Conservation (phyloP, 1,284 basidiomycete genomes). For the Cystobasidium slooffiae region DNA sequence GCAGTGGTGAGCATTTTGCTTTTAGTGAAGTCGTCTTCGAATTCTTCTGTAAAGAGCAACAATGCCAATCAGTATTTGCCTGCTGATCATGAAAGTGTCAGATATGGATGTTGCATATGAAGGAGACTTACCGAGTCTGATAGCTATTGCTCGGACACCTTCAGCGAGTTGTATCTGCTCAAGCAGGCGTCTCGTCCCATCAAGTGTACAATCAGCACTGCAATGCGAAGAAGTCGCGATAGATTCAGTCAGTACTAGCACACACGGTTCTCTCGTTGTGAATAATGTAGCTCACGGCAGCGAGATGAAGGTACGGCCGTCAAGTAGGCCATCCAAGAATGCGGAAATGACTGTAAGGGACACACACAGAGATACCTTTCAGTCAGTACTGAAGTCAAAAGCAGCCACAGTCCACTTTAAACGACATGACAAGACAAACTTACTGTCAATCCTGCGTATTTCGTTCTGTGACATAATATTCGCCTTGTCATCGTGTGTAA, state of each 20-base stretch:
- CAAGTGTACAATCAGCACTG: slow-evolving; percentile 8
- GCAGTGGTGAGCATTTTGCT: neutral
- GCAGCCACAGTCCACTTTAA: neutral
- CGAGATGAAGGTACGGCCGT: slow-evolving; percentile 2
- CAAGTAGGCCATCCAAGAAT: slow-evolving; percentile 24
- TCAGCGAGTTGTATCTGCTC: slow-evolving; percentile 9
- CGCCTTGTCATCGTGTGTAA: neutral
- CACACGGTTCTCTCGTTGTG: neutral
- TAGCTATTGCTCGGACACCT: slow-evolving; percentile 3
- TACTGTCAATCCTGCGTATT: slow-evolving; percentile 6
- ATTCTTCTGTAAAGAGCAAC: neutral
- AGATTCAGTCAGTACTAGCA: neutral
- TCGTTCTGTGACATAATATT: neutral
- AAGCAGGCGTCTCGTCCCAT: neutral
- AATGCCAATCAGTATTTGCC: no score
- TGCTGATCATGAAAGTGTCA: neutral
- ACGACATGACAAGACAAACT: neutral
- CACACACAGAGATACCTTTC: neutral
- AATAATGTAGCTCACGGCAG: neutral
- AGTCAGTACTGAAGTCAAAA: neutral
- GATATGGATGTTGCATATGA: neutral
- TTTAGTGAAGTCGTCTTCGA: neutral
- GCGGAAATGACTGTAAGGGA: neutral
- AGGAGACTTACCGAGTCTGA: neutral
- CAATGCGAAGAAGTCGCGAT: neutral